Percentiles rank a stretch among this genome's conserved stretches.
Evolutionary conservation across 2,329 filamentous ascomycete genomes (phyloP).

Genomic region (Monilinia polystroma): DNA sequence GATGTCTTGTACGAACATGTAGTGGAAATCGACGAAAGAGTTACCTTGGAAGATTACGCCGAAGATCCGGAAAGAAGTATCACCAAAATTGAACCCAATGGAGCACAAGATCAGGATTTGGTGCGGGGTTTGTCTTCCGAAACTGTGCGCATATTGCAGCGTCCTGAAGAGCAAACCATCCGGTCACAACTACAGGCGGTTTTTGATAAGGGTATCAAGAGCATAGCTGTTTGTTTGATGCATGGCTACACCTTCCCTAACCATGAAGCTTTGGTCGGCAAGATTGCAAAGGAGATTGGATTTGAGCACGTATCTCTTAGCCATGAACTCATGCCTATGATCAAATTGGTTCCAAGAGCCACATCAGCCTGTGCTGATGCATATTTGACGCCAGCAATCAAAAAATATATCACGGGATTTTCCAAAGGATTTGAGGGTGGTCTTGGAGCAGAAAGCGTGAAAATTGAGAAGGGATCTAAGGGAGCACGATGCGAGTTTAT

Average conservation of each 20-base stretch:
- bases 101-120: constrained; percentile 52
- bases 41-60: constrained; percentile 88
- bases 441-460: constrained; percentile 72
- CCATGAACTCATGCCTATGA: constrained; percentile 78
- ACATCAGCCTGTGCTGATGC: constrained; percentile 73
- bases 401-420: constrained; percentile 73
- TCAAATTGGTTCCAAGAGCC: constrained; percentile 68
- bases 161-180: constrained; percentile 58
- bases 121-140: constrained; percentile 74
- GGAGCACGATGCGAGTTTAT: constrained; percentile 90
- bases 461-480: constrained; percentile 60
- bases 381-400: constrained; percentile 70
- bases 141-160: constrained; percentile 65
- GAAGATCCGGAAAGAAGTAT: constrained; percentile 71
- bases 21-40: constrained; percentile 86
- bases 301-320: constrained; percentile 80
- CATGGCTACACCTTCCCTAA: constrained; percentile 89
- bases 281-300: constrained; percentile 74
- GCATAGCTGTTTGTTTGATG: constrained; percentile 87
- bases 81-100: constrained; percentile 52
- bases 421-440: constrained; percentile 78
- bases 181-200: constrained; percentile 63
- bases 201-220: constrained; percentile 69
- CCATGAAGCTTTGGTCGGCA: constrained; percentile 77
- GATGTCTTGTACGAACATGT: constrained; percentile 84